Evolutionary conservation across 1,139 yeast species (phyloP).

Genomic region (Kazachstania sp.): DNA sequence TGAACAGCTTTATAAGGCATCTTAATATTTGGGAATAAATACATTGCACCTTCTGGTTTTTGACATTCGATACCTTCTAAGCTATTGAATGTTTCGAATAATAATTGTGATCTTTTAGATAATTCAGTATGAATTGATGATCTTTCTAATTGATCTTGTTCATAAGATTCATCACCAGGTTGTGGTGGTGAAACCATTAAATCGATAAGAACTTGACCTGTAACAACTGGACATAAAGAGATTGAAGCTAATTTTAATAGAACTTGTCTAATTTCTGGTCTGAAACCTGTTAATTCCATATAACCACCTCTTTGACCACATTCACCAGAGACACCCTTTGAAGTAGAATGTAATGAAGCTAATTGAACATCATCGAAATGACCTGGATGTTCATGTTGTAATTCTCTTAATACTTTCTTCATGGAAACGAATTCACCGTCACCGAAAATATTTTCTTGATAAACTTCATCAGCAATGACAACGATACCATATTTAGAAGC

Average conservation of each 20-base stretch:
- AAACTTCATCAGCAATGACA: conserved; percentile 95
- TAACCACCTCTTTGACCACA: conserved; percentile 99
- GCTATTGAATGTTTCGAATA: conserved; percentile 60
- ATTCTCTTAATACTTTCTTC: conserved; percentile 56
- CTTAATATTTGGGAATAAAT: conserved; percentile 73
- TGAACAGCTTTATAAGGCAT: conserved; percentile 55
- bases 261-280: conserved; percentile 56
- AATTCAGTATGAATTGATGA: conserved; percentile 53
- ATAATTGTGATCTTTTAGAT: conserved; percentile 49
- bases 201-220: conserved; percentile 89
- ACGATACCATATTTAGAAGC: conserved; percentile 82
- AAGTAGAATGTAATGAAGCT: conserved; percentile 90
- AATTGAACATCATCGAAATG: conserved; percentile 69
- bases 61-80: conserved; percentile 82
- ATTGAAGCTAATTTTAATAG: conserved; percentile 82
- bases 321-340: conserved; percentile 95
- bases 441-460: conserved; percentile 77
- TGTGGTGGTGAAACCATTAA: conserved; percentile 89
- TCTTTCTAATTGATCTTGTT: conserved; percentile 55
- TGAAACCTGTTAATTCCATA: conserved; percentile 85
- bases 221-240: conserved; percentile 84
- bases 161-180: conserved; percentile 68
- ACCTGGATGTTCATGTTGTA: conserved; percentile 46
- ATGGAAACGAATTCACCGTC: conserved; percentile 50
- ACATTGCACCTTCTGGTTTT: conserved; percentile 95